Percentiles rank a stretch among this genome's conserved stretches.
Evolutionary conservation across 805 yeast genomes (phyloP).

Genomic region (Osmozyma mogii): DNA sequence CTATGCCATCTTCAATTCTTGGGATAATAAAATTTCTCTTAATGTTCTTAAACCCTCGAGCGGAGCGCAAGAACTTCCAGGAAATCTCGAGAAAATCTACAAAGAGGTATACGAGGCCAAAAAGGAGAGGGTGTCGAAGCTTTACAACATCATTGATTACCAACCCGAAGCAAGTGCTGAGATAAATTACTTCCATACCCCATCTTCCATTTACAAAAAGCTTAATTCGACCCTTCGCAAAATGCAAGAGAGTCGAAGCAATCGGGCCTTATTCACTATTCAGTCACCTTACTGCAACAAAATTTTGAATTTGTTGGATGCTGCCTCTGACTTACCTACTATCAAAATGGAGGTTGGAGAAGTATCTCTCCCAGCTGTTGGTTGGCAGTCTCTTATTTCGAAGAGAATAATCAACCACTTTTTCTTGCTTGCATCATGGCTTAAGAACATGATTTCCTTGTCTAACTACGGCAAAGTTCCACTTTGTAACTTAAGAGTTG

Average conservation of each 20-base stretch:
- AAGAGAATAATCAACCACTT: conserved; percentile 63
- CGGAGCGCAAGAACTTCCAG: conserved; percentile 57
- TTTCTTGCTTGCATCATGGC: conserved; percentile 67
- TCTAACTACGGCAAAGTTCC: conserved; percentile 78
- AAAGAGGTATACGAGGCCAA: conserved; percentile 44
- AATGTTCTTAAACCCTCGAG: conserved; percentile 62
- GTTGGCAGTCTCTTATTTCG: conserved; percentile 69
- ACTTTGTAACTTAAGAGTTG: conserved; percentile 74
- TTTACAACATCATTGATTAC: conserved; percentile 44
- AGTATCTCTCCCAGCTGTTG: conserved; percentile 58
- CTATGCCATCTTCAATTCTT: conserved; percentile 57
- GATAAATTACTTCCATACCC: conserved; percentile 45
- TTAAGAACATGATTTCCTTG: conserved; percentile 54
- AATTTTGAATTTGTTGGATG: conserved; percentile 38
- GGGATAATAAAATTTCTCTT: conserved; percentile 44
- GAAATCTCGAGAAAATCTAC: conserved; percentile 47
- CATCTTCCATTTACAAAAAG: conserved; percentile 47
- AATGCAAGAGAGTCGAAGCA: conserved; percentile 52
- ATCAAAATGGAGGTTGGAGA: conserved; percentile 54
- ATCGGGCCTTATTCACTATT: conserved; percentile 56
- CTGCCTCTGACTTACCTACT: conserved; percentile 52
- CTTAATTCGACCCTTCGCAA: conserved; percentile 47
- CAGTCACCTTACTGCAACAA: conserved; percentile 60
- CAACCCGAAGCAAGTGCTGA: conserved; percentile 48
- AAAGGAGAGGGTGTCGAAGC: conserved; percentile 33